Percentiles rank a stretch among this genome's conserved stretches.
Conservation (phyloP, 331 rosid species). For the Quercus phellos region DNA sequence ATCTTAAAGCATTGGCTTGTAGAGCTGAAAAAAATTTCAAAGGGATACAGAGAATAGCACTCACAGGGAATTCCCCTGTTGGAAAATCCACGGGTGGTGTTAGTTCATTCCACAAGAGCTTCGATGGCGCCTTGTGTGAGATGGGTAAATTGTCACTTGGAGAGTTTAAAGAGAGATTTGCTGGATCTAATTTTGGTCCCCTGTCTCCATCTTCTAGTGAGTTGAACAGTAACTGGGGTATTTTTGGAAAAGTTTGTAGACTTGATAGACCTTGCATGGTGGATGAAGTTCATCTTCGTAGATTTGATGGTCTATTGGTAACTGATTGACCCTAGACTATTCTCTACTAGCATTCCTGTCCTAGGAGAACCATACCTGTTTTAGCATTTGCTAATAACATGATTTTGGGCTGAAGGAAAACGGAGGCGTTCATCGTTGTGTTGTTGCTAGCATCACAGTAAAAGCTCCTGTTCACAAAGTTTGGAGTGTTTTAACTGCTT, state of each 20-base stretch:
- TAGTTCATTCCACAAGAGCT: conserved; percentile 29
- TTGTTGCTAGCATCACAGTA: conserved; percentile 90
- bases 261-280: conserved; percentile 80
- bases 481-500: conserved; percentile 79
- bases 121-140: conserved; percentile 39
- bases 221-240: conserved; percentile 64
- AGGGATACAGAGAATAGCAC: conserved; percentile 37
- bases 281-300: conserved; percentile 97
- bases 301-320: conserved; percentile 97
- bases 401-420: conserved; percentile 75
- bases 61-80: conserved; percentile 26
- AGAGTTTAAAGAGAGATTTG: conserved; percentile 44
- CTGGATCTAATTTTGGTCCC: conserved; percentile 44
- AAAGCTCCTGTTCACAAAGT: conserved; percentile 92
- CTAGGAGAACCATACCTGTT: conserved; percentile 12
- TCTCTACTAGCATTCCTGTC: conserved; percentile 12
- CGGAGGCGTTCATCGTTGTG: conserved; percentile 97
- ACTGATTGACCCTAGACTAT: conserved; percentile 19
- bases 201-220: conserved; percentile 46
- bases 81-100: conserved; percentile 24
- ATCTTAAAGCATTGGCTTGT: conserved; percentile 78
- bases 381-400: conserved; percentile 19
- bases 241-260: conserved; percentile 75
- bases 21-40: conserved; percentile 60
- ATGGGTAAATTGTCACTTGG: conserved; percentile 36